These are phyloP conservation scores for Cladosporium sp. DNA, from an alignment of 2,329 filamentous ascomycete genomes.

Conservation along the genomic window DNA sequence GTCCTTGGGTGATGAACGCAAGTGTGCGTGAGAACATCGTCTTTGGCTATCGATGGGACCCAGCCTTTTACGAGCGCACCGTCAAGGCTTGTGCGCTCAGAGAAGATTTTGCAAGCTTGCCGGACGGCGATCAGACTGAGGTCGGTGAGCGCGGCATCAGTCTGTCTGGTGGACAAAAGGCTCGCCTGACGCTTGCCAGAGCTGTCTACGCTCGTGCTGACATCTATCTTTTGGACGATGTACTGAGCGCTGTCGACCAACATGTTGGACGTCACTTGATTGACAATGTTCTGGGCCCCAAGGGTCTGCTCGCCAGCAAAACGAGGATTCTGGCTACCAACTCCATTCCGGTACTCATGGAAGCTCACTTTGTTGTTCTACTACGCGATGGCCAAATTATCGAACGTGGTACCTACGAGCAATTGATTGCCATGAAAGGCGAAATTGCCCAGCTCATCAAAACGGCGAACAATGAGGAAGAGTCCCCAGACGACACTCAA, in stretches of 20 bases:
- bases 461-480: constrained; percentile 59
- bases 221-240: constrained; percentile 89
- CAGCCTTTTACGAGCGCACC: constrained; percentile 89
- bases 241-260: constrained; percentile 94
- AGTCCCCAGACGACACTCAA: constrained; percentile 24
- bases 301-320: constrained; percentile 76
- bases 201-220: constrained; percentile 97
- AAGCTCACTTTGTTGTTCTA: constrained; percentile 83
- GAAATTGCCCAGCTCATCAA: constrained; percentile 80
- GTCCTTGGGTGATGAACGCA: constrained; percentile 96
- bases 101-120: constrained; percentile 87
- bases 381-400: constrained; percentile 76
- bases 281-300: constrained; percentile 82
- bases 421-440: constrained; percentile 90
- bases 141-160: constrained; percentile 97
- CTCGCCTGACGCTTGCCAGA: constrained; percentile 82
- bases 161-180: constrained; percentile 92
- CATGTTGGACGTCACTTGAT: constrained; percentile 95
- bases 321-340: constrained; percentile 93
- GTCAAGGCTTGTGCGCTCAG: constrained; percentile 83
- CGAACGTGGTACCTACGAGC: constrained; percentile 84
- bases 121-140: constrained; percentile 93
- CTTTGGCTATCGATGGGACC: constrained; percentile 91
- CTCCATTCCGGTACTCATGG: constrained; percentile 81
- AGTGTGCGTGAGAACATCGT: constrained; percentile 96